Conservation (phyloP, 2,329 filamentous ascomycete species). For the Grosmannia penicillata region DNA sequence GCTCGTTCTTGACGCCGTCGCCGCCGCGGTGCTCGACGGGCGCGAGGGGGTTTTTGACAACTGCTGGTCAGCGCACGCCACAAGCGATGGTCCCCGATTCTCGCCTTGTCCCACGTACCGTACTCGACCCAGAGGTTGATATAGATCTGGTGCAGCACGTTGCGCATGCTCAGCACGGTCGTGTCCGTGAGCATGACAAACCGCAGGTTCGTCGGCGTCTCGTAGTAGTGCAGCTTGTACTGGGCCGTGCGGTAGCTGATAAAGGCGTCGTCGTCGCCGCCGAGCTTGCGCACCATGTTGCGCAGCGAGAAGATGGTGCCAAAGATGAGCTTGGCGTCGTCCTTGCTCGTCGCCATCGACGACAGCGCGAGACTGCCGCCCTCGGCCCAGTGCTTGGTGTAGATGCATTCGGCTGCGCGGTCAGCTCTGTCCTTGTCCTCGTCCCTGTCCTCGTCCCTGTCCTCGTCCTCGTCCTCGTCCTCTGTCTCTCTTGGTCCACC, state of each 20-base stretch:
- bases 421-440: background rate
- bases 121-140: slow-evolving; percentile 97
- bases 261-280: slow-evolving; percentile 87
- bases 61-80: slow-evolving; percentile 28
- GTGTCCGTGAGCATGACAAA: slow-evolving; percentile 95
- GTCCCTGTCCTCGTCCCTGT: background rate
- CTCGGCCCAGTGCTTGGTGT: slow-evolving; percentile 72
- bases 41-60: slow-evolving; percentile 56
- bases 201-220: slow-evolving; percentile 89
- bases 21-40: slow-evolving; percentile 56
- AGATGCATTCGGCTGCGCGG: slow-evolving; percentile 80
- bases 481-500: background rate
- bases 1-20: slow-evolving; percentile 54
- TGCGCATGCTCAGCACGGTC: slow-evolving; percentile 75
- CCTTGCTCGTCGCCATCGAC: slow-evolving; percentile 22
- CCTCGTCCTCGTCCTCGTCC: background rate
- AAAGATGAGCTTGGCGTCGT: slow-evolving; percentile 95
- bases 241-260: slow-evolving; percentile 84
- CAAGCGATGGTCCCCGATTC: too few relatives aligned
- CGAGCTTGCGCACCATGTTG: slow-evolving; percentile 93
- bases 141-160: slow-evolving; percentile 94
- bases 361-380: slow-evolving; percentile 8
- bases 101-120: slow-evolving; percentile 48
- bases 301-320: slow-evolving; percentile 91
- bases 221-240: slow-evolving; percentile 98